Evolutionary conservation across 768 basidiomycete genomes (phyloP).

Genomic region (Boletus sp.): DNA sequence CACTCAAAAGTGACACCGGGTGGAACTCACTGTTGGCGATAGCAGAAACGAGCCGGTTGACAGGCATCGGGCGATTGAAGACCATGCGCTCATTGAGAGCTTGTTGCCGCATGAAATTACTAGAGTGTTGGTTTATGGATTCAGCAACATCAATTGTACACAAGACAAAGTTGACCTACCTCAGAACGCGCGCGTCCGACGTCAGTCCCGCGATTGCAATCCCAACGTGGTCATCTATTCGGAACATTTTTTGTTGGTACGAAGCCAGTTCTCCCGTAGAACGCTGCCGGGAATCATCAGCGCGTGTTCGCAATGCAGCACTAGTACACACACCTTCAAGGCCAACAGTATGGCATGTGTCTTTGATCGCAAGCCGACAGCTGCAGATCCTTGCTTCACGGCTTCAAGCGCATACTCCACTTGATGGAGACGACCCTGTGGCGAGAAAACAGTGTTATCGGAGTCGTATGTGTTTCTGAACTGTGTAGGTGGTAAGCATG

Average conservation of each 20-base stretch:
- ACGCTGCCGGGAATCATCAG: constrained; percentile 51
- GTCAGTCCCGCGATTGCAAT: constrained; percentile 99
- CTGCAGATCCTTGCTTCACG: constrained; percentile 99
- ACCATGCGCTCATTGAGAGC: constrained; percentile 94
- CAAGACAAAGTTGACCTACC: constrained; percentile 43
- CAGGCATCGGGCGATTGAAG: constrained; percentile 92
- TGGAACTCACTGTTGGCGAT: constrained; percentile 89
- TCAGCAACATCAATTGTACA: neutral
- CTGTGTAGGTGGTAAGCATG: constrained; percentile 36
- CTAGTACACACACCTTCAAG: constrained; percentile 64
- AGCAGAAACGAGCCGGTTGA: constrained; percentile 86
- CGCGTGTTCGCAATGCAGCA: neutral
- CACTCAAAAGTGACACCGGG: neutral
- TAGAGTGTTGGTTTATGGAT: constrained; percentile 31
- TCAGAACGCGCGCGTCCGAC: constrained; percentile 94
- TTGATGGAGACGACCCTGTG: constrained; percentile 94
- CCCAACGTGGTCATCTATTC: constrained; percentile 99
- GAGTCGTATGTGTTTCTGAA: constrained; percentile 98
- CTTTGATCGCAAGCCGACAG: constrained; percentile 92
- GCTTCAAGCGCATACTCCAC: constrained; percentile 99
- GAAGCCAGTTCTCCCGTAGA: constrained; percentile 97
- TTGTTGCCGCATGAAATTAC: constrained; percentile 99
- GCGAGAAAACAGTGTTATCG: constrained; percentile 96
- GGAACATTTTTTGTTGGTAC: constrained; percentile 99
- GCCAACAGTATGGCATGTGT: constrained; percentile 92